phyloP scores from a whole-genome alignment of 148 eudicot genomes.

The Cornus kousa region DNA sequence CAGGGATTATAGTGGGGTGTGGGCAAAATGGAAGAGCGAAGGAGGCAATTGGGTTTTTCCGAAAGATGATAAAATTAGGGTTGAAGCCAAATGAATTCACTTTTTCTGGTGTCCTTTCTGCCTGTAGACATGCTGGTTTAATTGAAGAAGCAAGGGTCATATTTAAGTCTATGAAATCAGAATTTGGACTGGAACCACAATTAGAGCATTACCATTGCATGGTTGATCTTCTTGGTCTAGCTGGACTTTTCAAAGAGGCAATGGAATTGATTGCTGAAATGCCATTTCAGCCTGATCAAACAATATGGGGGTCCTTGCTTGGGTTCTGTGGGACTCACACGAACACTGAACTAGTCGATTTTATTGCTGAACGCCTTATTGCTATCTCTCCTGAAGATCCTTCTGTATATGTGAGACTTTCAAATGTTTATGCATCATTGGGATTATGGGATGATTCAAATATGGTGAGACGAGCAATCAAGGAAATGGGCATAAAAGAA shows the following conservation, averaged over 20 bases:
- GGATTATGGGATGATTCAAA: neutral
- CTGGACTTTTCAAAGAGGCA: neutral
- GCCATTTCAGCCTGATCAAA: neutral
- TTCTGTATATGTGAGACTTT: neutral
- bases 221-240: neutral
- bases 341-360: neutral
- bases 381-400: neutral
- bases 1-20: neutral
- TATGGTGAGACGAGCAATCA: neutral
- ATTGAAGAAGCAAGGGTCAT: neutral
- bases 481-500: neutral
- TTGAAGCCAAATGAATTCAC: neutral
- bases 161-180: neutral
- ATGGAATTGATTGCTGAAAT: neutral
- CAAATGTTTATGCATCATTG: neutral
- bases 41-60: neutral
- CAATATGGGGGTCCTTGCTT: neutral
- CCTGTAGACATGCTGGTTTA: neutral
- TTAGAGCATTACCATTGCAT: conserved; percentile 3
- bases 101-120: neutral
- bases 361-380: neutral
- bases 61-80: neutral
- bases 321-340: neutral
- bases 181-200: neutral
- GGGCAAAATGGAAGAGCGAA: conserved; percentile 1